These are phyloP conservation scores for Brassica carinata DNA, from an alignment of 345 rosid species.

Conservation along the genomic window DNA sequence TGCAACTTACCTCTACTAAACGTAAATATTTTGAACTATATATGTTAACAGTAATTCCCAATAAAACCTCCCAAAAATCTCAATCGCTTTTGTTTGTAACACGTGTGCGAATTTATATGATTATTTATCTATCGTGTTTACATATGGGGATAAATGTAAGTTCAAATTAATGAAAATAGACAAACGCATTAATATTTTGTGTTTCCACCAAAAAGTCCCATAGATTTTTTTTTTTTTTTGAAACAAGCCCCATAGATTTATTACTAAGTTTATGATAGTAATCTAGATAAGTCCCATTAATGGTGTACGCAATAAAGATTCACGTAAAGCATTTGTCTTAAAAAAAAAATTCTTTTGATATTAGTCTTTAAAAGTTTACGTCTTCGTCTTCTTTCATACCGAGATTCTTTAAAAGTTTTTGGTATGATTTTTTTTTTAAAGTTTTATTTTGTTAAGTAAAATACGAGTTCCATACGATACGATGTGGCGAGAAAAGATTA, in stretches of 20 bases:
- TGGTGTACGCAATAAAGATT: neutral
- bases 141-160: neutral
- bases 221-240: neutral
- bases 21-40: neutral
- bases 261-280: neutral
- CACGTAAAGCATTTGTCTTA: neutral
- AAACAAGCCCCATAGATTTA: neutral
- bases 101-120: neutral
- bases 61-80: neutral
- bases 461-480: slow-evolving; percentile 10
- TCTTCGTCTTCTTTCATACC: neutral
- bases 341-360: too few species aligned
- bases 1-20: slow-evolving; percentile 47
- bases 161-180: neutral
- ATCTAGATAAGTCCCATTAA: neutral
- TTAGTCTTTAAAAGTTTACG: neutral
- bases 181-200: neutral
- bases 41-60: neutral
- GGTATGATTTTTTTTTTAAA: neutral
- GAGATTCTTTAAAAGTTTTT: neutral
- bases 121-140: neutral
- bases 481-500: slow-evolving; percentile 21
- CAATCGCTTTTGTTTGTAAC: neutral
- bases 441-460: neutral
- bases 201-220: neutral